Conservation (phyloP, 1,284 basidiomycete genomes). For the Ceratorhiza oryzae-sativae region DNA sequence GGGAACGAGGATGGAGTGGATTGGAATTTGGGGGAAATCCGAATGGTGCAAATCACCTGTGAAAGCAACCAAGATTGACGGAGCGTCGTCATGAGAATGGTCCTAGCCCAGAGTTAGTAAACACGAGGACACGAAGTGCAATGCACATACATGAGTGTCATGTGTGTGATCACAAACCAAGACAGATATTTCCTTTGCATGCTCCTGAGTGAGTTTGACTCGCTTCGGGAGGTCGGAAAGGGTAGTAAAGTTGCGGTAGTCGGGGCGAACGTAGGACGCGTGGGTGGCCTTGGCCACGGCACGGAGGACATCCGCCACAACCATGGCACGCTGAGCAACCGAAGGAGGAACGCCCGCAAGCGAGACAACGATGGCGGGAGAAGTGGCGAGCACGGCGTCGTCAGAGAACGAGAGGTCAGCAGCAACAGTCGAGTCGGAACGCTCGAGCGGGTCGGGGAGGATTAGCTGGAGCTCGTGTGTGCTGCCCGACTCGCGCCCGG, state of each 20-base stretch:
- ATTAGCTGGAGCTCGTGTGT: slow-evolving; percentile 15
- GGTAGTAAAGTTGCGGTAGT: slow-evolving; percentile 26
- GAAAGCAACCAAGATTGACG: slow-evolving; percentile 26
- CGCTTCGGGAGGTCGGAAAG: slow-evolving; percentile 10
- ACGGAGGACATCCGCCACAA: slow-evolving; percentile 10
- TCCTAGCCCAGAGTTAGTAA: slow-evolving; percentile 10
- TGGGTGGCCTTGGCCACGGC: slow-evolving; percentile 24
- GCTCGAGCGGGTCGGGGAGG: slow-evolving; percentile 30
- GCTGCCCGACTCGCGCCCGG: neutral
- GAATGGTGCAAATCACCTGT: slow-evolving; percentile 27
- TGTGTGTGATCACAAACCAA: slow-evolving; percentile 21
- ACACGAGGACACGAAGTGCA: neutral
- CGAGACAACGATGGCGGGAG: slow-evolving; percentile 10
- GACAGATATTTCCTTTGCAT: slow-evolving; percentile 17
- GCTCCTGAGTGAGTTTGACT: neutral
- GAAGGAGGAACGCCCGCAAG: slow-evolving; percentile 29
- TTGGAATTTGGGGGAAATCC: slow-evolving; percentile 10
- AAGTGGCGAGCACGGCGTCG: slow-evolving; percentile 21
- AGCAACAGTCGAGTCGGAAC: slow-evolving; percentile 24
- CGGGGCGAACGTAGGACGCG: slow-evolving; percentile 13
- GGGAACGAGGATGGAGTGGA: slow-evolving; percentile 30
- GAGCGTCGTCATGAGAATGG: slow-evolving; percentile 7
- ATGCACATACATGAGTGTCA: slow-evolving; percentile 1
- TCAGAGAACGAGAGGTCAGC: slow-evolving; percentile 13
- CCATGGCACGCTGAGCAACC: slow-evolving; percentile 14